These are phyloP conservation scores for Lachnellula cervina DNA, from an alignment of 2,329 filamentous ascomycete species.

Conservation along the genomic window DNA sequence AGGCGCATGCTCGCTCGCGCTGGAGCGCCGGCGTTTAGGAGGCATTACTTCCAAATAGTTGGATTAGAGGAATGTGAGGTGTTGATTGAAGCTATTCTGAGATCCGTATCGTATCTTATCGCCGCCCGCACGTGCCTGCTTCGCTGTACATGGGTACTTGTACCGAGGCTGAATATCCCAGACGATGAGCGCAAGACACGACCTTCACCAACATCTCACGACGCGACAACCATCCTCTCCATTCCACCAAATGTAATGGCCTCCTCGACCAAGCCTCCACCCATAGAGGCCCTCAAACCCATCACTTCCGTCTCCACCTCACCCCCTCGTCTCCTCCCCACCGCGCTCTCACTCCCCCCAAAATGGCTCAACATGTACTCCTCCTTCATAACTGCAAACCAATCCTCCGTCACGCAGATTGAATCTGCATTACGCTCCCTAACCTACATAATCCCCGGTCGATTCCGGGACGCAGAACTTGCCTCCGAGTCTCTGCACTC, in stretches of 20 bases:
- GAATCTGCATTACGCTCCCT: constrained; percentile 88
- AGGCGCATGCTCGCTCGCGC: background rate
- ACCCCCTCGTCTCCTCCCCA: constrained; percentile 31
- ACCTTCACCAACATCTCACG: background rate
- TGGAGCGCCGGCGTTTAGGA: constrained; percentile 25
- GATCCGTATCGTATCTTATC: background rate
- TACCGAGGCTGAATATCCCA: too few relatives aligned
- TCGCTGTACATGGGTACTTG: too few relatives aligned
- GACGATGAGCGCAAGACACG: background rate
- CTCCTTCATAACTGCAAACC: constrained; percentile 92
- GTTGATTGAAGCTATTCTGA: background rate
- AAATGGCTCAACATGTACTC: constrained; percentile 69
- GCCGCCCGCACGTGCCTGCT: background rate
- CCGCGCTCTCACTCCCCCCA: constrained; percentile 53
- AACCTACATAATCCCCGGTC: constrained; percentile 92
- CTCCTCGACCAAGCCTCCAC: background rate
- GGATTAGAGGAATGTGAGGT: background rate
- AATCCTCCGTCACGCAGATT: constrained; percentile 88
- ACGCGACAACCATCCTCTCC: background rate
- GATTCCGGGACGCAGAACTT: constrained; percentile 87
- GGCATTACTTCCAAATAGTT: background rate
- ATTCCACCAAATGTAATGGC: background rate
- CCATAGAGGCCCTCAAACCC: constrained; percentile 10
- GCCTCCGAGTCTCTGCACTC: constrained; percentile 91
- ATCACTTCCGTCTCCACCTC: background rate